Evolutionary conservation across 2,329 filamentous ascomycete species (phyloP), one percentile per base, ranked within the genome.

Genomic region (Fusarium sp.): DNA sequence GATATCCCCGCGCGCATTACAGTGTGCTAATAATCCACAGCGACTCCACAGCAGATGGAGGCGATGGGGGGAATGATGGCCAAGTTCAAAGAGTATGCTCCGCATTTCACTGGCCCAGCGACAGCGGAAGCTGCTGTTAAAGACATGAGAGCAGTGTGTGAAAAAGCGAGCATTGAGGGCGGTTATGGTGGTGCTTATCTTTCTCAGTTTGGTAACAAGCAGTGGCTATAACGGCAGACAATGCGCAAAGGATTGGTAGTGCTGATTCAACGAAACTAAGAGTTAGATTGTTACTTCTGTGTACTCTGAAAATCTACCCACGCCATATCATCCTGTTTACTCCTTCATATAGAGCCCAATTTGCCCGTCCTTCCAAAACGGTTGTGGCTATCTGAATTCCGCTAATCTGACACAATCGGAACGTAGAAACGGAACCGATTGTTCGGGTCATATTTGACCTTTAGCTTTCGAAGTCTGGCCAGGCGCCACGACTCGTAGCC

Each of bases 211-310:
- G 48, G 48, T 6, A 51, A 35, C 30, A 51, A 51, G 14, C 48
- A 51, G 48, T 51, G 48, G 48, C 48, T 51, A 22, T 51, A 20
- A 32, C 2, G 10, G 12, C 4, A 30, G 14, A 12, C 14, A 10
- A 6, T 12, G 2, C 1, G 20, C 12, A 0, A 4, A 6, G 12
- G 14, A 17, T n/a, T 48, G 45, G 5, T 1, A 4, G 3, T 3
- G 10, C 8, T 5, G 4, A 9, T 30, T 30, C 14, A n/a, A 5
- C 20, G 8, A 6, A n/a, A 7, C 28, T 14, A n/a, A n/a, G 10
- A n/a, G 14, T 5, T 9, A n/a, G 28, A n/a, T 17, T 48, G 3
- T 3, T n/a, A 50, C 20, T 9, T 30, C 5, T 30, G 5, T 9
- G 2, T 12, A 13, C 4, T n/a, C 26, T 26, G 7, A 5, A 26